These are phyloP conservation scores for Juglanconis sp. DNA, from an alignment of 2,329 filamentous ascomycete species.

Conservation along the genomic window DNA sequence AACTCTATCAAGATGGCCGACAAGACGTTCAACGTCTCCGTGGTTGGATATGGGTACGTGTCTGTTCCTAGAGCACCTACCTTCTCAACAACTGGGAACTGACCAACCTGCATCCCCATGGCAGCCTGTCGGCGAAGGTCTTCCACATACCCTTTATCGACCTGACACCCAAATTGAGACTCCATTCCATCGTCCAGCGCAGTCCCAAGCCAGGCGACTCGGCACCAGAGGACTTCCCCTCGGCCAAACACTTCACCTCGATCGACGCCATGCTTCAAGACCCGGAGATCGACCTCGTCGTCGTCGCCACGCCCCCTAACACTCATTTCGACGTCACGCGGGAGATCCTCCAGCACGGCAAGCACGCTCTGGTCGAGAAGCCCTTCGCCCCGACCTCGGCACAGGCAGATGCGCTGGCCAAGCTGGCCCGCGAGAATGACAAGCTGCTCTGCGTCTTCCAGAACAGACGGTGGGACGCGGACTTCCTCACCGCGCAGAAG, in stretches of 20 bases:
- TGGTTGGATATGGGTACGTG: slow-evolving; percentile 27
- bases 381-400: slow-evolving; percentile 71
- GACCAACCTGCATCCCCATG: not conserved
- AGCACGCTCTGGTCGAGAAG: slow-evolving; percentile 80
- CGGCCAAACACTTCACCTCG: slow-evolving; percentile 61
- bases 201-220: slow-evolving; percentile 62
- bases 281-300: slow-evolving; percentile 62
- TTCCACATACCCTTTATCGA: slow-evolving; percentile 70
- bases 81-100: not conserved
- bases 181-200: slow-evolving; percentile 75
- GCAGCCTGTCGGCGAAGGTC: slow-evolving; percentile 65
- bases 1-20: slow-evolving; percentile 2
- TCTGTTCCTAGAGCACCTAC: not conserved
- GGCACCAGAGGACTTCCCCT: slow-evolving; percentile 65
- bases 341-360: slow-evolving; percentile 63
- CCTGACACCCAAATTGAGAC: slow-evolving; percentile 59
- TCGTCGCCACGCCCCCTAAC: slow-evolving; percentile 69
- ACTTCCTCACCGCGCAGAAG: slow-evolving; percentile 68
- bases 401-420: slow-evolving; percentile 63
- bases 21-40: slow-evolving; percentile 27
- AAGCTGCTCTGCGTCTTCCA: slow-evolving; percentile 67
- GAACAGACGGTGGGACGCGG: slow-evolving; percentile 74
- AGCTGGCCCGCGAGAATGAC: slow-evolving; percentile 47
- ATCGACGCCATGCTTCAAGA: slow-evolving; percentile 64
- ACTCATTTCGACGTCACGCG: slow-evolving; percentile 67